phyloP scores from a whole-genome alignment of 192 early-diverging fungal genomes.

The Linnemannia zychae region DNA sequence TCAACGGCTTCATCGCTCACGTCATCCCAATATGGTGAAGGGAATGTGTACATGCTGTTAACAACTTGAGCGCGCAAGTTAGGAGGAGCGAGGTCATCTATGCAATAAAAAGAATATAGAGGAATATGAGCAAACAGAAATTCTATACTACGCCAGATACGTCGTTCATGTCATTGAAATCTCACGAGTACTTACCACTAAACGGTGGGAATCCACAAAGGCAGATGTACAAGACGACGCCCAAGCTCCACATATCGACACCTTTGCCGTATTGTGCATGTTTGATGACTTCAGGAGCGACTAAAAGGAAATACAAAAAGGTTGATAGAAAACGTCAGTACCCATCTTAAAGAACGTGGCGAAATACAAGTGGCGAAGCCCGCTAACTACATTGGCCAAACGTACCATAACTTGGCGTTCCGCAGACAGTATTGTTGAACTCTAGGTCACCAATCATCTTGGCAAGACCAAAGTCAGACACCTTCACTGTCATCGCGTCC shows the following conservation, averaged over 20 bases:
- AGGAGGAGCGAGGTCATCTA: conserved; percentile 68
- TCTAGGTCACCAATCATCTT: conserved; percentile 69
- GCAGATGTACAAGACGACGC: conserved; percentile 95
- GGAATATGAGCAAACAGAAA: conserved; percentile 33
- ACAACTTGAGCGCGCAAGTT: conserved; percentile 73
- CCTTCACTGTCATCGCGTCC: conserved; percentile 79
- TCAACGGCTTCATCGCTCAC: conserved; percentile 70
- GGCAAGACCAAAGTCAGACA: conserved; percentile 96
- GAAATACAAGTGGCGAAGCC: too few species aligned
- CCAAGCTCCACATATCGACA: conserved; percentile 95
- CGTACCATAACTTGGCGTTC: conserved; percentile 85
- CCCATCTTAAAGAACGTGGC: background rate
- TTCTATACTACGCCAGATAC: background rate
- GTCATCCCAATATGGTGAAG: conserved; percentile 84
- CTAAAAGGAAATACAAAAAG: conserved; percentile 38
- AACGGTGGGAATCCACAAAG: conserved; percentile 94
- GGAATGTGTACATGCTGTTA: conserved; percentile 83
- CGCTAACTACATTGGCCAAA: too few species aligned
- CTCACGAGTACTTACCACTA: conserved; percentile 57
- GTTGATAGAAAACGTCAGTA: background rate
- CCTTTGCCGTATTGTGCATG: conserved; percentile 76
- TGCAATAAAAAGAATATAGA: background rate
- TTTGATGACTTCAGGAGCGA: conserved; percentile 91
- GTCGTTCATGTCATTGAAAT: background rate
- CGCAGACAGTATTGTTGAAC: conserved; percentile 85